Evolutionary conservation across 176 grass and related monocot species (phyloP).

Genomic region (Aegilops speltoides): DNA sequence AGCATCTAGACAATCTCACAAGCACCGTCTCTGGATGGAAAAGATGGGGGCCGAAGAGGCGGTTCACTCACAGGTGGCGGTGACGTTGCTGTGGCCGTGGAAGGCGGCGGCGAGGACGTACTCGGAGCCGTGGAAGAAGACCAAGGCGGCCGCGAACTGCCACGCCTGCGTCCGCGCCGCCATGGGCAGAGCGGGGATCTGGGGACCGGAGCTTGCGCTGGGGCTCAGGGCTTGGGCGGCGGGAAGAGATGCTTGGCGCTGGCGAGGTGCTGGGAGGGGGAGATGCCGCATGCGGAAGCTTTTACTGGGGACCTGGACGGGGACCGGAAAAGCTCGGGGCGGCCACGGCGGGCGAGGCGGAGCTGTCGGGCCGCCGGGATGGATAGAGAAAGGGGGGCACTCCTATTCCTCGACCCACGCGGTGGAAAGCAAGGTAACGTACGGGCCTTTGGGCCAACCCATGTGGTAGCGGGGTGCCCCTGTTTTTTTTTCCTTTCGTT

Average conservation of each 20-base stretch:
- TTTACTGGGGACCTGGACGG: neutral
- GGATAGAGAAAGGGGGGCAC: no score
- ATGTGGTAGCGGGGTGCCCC: no score
- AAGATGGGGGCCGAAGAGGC: neutral
- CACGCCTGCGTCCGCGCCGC: conserved; percentile 45
- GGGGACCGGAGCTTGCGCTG: neutral
- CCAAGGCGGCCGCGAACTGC: conserved; percentile 54
- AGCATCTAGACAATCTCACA: neutral
- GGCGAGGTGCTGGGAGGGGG: neutral
- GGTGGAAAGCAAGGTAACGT: no score
- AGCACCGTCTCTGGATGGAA: neutral
- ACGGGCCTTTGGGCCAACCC: no score
- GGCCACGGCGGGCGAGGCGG: neutral
- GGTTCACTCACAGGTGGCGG: conserved; percentile 56
- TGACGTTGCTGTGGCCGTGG: conserved; percentile 68
- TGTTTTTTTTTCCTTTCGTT: no score
- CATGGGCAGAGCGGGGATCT: conserved; percentile 36
- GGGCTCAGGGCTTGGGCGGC: neutral
- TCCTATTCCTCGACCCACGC: no score
- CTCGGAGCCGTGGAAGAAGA: conserved; percentile 87
- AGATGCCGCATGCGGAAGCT: conserved; percentile 22
- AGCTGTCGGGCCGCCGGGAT: neutral
- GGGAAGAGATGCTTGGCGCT: neutral
- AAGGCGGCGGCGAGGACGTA: conserved; percentile 63
- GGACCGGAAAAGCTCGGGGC: neutral